A percentile compares a stretch with the other conserved stretches of the same genome.
phyloP scores from a whole-genome alignment of 208 protist genomes.

The Tritrichomonas musculus region DNA sequence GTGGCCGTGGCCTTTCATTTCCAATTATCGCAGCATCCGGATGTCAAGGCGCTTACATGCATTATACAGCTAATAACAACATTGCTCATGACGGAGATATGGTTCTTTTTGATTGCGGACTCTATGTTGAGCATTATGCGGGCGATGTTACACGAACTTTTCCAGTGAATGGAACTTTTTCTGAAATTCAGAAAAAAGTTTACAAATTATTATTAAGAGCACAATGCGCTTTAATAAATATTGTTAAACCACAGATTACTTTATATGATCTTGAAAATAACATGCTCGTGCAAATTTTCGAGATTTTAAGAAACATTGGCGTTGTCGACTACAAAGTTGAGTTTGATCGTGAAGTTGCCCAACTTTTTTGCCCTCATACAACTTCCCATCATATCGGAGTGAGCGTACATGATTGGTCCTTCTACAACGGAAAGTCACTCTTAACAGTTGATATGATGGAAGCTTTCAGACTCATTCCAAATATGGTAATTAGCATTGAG shows the following conservation, averaged over 20 bases:
- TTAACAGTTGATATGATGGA: background rate
- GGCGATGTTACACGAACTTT: constrained; percentile 58
- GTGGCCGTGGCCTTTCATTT: constrained; percentile 39
- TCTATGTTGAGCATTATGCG: constrained; percentile 49
- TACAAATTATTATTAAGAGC: constrained; percentile 50
- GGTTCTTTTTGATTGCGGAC: constrained; percentile 57
- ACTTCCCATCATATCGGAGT: background rate
- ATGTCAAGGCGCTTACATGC: constrained; percentile 45
- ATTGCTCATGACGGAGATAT: constrained; percentile 45
- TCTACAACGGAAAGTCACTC: background rate
- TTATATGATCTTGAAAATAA: background rate
- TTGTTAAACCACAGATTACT: constrained; percentile 42
- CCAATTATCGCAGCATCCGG: constrained; percentile 51
- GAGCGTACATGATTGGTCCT: background rate
- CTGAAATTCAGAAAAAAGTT: constrained; percentile 44
- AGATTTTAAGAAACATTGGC: background rate
- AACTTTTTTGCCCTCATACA: background rate
- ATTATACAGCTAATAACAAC: constrained; percentile 52
- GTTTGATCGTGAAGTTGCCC: background rate
- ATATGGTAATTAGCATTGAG: background rate
- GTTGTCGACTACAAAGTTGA: background rate
- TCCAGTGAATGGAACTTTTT: constrained; percentile 52
- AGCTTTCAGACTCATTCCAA: background rate
- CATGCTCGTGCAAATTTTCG: background rate
- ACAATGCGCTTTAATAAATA: constrained; percentile 38